Evolutionary conservation across 345 rosid species (phyloP).

Genomic region (Hibiscus tridactylites): DNA sequence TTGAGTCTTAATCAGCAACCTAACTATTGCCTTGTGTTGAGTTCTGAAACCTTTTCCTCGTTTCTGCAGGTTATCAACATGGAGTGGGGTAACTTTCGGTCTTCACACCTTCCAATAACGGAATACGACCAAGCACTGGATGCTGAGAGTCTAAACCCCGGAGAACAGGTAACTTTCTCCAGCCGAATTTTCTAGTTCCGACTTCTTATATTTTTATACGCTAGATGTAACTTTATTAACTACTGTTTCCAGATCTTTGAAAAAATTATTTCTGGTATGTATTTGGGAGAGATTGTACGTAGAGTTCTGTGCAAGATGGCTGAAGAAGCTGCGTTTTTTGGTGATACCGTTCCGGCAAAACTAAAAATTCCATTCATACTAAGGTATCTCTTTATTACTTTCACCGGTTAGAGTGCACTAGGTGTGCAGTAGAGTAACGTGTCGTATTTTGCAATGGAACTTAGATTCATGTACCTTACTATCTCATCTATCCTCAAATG

Average conservation of each 20-base stretch:
- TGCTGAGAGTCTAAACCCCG: constrained; percentile 52
- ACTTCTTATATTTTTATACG: neutral
- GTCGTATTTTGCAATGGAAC: neutral
- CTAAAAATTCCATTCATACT: constrained; percentile 53
- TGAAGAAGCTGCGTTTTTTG: constrained; percentile 67
- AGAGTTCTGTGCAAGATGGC: constrained; percentile 55
- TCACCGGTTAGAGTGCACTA: neutral
- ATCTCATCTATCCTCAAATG: neutral
- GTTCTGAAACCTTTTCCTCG: neutral
- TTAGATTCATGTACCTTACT: neutral
- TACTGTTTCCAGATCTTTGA: constrained; percentile 55
- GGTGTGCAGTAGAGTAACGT: neutral
- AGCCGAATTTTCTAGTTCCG: neutral
- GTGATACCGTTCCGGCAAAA: constrained; percentile 52
- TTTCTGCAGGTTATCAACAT: constrained; percentile 59
- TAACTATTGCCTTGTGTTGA: neutral
- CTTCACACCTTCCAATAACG: constrained; percentile 61
- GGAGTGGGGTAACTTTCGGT: constrained; percentile 76
- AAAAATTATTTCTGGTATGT: constrained; percentile 72
- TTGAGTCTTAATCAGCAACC: neutral
- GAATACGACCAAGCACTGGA: constrained; percentile 56
- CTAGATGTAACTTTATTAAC: constrained; percentile 1
- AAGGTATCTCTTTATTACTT: constrained; percentile 29
- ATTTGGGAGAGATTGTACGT: constrained; percentile 66
- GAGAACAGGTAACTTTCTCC: constrained; percentile 58